Percentiles rank a stretch among this genome's conserved stretches.
These are phyloP conservation scores for Aspergillus felis DNA, from an alignment of 2,329 filamentous ascomycete genomes.

Conservation along the genomic window DNA sequence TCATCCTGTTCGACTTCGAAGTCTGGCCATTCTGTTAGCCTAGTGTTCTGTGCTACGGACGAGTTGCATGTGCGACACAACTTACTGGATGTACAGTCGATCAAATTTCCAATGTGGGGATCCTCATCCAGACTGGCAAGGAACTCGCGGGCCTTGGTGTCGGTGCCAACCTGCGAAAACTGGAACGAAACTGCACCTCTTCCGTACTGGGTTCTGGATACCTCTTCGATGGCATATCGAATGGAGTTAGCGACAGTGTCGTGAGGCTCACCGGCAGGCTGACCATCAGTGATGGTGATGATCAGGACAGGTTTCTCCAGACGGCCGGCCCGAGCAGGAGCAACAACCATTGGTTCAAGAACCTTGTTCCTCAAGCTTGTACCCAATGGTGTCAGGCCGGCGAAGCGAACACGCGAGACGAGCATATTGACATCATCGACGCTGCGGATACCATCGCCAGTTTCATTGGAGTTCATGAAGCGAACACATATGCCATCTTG, in stretches of 20 bases:
- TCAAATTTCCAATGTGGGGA: slow-evolving; percentile 56
- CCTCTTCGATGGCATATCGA: slow-evolving; percentile 50
- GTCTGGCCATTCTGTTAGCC: slow-evolving; percentile 42
- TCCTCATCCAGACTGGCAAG: slow-evolving; percentile 62
- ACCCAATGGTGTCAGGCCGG: slow-evolving; percentile 64
- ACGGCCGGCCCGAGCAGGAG: slow-evolving; percentile 48
- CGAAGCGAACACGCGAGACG: slow-evolving; percentile 57
- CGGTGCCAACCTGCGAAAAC: slow-evolving; percentile 67
- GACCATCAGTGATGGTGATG: slow-evolving; percentile 64
- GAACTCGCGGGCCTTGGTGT: slow-evolving; percentile 61
- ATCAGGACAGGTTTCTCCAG: slow-evolving; percentile 62
- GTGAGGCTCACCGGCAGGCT: slow-evolving; percentile 60
- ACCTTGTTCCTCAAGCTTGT: slow-evolving; percentile 61
- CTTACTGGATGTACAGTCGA: slow-evolving; percentile 67
- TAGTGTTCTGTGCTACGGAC: neutral
- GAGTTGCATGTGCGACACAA: slow-evolving; percentile 8
- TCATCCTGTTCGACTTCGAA: slow-evolving; percentile 66
- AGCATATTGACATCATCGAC: slow-evolving; percentile 57
- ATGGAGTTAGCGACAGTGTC: slow-evolving; percentile 57
- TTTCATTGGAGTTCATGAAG: slow-evolving; percentile 63
- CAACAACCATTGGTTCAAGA: slow-evolving; percentile 57
- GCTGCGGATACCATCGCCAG: slow-evolving; percentile 53
- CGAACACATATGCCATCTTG: slow-evolving; percentile 64
- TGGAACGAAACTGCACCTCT: slow-evolving; percentile 61
- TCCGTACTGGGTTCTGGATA: slow-evolving; percentile 51